A percentile compares a stretch with the other conserved stretches of the same genome.
phyloP scores from a whole-genome alignment of 805 yeast species.

The Yamadazyma paraphyllophila region DNA sequence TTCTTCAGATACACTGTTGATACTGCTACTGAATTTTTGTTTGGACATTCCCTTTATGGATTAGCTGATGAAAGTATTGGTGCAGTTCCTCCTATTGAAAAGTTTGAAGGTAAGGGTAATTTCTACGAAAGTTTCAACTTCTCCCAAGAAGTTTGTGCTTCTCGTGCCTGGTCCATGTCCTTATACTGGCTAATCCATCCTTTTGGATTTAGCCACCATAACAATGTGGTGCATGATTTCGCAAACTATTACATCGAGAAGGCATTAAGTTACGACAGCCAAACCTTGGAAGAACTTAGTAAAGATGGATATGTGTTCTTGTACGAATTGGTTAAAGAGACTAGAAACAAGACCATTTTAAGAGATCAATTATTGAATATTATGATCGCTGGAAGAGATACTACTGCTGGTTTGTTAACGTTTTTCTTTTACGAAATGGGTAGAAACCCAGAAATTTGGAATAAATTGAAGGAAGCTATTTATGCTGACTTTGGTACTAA shows the following conservation, averaged over 20 bases:
- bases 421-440: slow-evolving; percentile 32
- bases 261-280: slow-evolving; percentile 27
- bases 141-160: slow-evolving; percentile 31
- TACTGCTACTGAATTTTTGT: slow-evolving; percentile 37
- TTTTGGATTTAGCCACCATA: slow-evolving; percentile 28
- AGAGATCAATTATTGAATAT: slow-evolving; percentile 42
- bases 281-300: slow-evolving; percentile 27
- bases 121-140: slow-evolving; percentile 30
- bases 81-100: slow-evolving; percentile 22
- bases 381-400: slow-evolving; percentile 40
- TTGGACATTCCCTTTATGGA: slow-evolving; percentile 34
- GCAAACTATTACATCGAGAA: slow-evolving; percentile 30
- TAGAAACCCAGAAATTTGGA: slow-evolving; percentile 29
- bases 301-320: slow-evolving; percentile 36
- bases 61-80: slow-evolving; percentile 29
- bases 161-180: slow-evolving; percentile 30
- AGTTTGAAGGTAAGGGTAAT: slow-evolving; percentile 10
- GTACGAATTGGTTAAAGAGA: slow-evolving; percentile 40
- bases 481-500: slow-evolving; percentile 25
- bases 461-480: slow-evolving; percentile 27
- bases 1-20: slow-evolving; percentile 35
- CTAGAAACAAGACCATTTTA: slow-evolving; percentile 34
- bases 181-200: slow-evolving; percentile 25
- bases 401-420: slow-evolving; percentile 36
- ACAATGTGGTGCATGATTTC: slow-evolving; percentile 30